Evolutionary conservation across 208 protist genomes (phyloP).

Genomic region (Leishmania mexicana): DNA sequence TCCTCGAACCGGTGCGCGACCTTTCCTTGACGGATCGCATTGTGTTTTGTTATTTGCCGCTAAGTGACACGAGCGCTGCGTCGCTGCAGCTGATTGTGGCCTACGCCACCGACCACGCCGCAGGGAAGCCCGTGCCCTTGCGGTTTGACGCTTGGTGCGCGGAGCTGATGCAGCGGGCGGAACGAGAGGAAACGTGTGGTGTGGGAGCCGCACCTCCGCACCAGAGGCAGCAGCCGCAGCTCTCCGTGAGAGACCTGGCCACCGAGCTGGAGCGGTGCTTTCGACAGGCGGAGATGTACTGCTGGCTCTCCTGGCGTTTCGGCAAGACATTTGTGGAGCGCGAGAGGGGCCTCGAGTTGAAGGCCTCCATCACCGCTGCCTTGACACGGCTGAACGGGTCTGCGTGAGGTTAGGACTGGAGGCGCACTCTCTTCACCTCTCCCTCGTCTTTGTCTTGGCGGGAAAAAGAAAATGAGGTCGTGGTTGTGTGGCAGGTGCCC

Average conservation of each 20-base stretch:
- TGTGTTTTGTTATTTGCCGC: conserved; percentile 82
- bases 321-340: conserved; percentile 69
- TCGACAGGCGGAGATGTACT: conserved; percentile 77
- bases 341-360: conserved; percentile 48
- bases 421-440: background rate
- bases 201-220: background rate
- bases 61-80: conserved; percentile 52
- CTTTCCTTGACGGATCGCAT: conserved; percentile 66
- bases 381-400: conserved; percentile 28
- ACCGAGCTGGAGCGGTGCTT: conserved; percentile 54
- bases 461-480: background rate
- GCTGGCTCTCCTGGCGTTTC: conserved; percentile 88
- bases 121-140: conserved; percentile 37
- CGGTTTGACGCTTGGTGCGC: conserved; percentile 47
- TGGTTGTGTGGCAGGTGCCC: background rate
- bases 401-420: background rate
- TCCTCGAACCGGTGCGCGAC: conserved; percentile 50
- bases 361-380: conserved; percentile 33
- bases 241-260: background rate
- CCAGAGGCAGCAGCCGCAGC: background rate
- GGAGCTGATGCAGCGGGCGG: conserved; percentile 5
- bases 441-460: background rate
- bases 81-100: conserved; percentile 45
- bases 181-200: background rate
- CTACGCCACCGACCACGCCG: conserved; percentile 65